Evolutionary conservation across 768 basidiomycete genomes (phyloP).

Genomic region (Lentinus brumalis): DNA sequence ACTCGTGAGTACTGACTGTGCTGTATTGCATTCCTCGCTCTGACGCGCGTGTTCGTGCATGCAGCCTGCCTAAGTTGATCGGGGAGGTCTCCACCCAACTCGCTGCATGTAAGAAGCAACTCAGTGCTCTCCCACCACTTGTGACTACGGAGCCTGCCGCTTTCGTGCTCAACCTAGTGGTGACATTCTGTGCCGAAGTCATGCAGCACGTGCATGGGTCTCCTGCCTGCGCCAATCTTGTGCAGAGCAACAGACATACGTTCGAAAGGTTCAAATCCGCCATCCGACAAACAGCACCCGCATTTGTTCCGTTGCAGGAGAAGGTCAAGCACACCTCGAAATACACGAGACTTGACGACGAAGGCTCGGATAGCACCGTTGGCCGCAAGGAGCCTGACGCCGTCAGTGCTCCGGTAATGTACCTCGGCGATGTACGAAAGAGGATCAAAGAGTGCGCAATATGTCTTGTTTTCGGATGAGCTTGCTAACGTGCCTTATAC

Average conservation of each 20-base stretch:
- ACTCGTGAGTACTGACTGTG: background rate
- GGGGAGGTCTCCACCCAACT: constrained; percentile 16
- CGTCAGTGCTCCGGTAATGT: background rate
- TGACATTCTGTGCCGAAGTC: constrained; percentile 12
- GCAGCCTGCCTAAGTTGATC: constrained; percentile 15
- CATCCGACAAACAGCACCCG: constrained; percentile 42
- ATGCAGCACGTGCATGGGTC: constrained; percentile 9
- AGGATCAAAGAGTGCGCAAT: background rate
- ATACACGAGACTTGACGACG: too few relatives aligned
- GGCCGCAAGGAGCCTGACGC: background rate
- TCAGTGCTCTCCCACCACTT: constrained; percentile 14
- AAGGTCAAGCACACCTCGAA: constrained; percentile 1
- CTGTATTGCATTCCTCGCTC: background rate
- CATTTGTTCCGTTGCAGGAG: constrained; percentile 40
- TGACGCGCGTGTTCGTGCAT: background rate
- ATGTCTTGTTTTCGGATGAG: background rate
- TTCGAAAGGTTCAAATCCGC: constrained; percentile 38
- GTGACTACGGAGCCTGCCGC: constrained; percentile 19
- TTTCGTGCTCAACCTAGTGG: constrained; percentile 21
- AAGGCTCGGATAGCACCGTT: too few relatives aligned
- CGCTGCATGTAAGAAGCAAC: constrained; percentile 7
- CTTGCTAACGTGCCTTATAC: background rate
- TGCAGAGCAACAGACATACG: constrained; percentile 35
- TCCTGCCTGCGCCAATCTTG: constrained; percentile 35
- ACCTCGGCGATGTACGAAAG: background rate